Evolutionary conservation across 352 stramenopile species (phyloP).

Genomic region (Globisporangium heterothallicum): DNA sequence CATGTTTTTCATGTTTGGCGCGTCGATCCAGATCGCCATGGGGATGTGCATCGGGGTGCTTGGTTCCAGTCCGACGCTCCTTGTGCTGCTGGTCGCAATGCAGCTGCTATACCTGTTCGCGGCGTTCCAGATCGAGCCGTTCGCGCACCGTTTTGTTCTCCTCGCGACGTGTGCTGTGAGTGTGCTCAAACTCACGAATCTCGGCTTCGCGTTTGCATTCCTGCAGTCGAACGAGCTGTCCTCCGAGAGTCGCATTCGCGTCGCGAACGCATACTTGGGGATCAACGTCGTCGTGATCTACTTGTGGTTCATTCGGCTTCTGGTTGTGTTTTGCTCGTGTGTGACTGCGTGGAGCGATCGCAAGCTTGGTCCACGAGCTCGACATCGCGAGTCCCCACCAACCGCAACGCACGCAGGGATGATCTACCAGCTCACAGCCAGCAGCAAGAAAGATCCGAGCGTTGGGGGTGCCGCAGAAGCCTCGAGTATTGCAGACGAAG

Average conservation of each 20-base stretch:
- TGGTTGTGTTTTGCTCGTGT: constrained; percentile 20
- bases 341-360: constrained; percentile 11
- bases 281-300: constrained; percentile 26
- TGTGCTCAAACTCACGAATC: constrained; percentile 26
- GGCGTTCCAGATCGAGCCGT: constrained; percentile 27
- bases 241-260: constrained; percentile 1
- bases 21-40: constrained; percentile 21
- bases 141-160: constrained; percentile 15
- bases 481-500: background rate
- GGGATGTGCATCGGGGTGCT: constrained; percentile 31
- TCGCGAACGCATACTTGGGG: constrained; percentile 23
- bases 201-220: constrained; percentile 30
- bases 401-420: too few species aligned
- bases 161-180: constrained; percentile 10
- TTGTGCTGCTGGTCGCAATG: constrained; percentile 25
- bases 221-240: constrained; percentile 20
- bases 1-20: constrained; percentile 35
- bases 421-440: too few species aligned
- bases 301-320: constrained; percentile 23
- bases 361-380: too few species aligned
- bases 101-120: constrained; percentile 27
- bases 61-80: constrained; percentile 20
- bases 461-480: background rate
- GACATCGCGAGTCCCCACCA: too few species aligned
- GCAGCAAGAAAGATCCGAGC: constrained; percentile 1